These are phyloP conservation scores for Tetraselmis striata DNA, from an alignment of 139 green algal species.

Conservation along the genomic window DNA sequence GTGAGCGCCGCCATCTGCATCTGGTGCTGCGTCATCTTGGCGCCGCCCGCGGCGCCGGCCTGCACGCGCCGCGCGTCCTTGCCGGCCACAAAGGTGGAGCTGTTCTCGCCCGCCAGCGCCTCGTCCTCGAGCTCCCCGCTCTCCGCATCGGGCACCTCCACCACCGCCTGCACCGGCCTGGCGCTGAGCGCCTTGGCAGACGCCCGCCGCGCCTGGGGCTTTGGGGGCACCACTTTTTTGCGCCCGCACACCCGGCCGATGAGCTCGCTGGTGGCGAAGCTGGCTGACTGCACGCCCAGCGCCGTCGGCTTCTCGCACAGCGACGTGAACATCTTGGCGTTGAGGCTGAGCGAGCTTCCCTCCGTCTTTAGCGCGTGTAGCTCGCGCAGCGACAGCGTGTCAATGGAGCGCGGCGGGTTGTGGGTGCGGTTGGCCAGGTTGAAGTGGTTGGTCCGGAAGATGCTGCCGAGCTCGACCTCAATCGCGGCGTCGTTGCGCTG, in stretches of 20 bases:
- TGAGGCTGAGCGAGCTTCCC: conserved; percentile 44
- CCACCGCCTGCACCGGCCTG: not conserved
- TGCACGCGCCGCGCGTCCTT: not conserved
- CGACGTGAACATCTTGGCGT: conserved; percentile 46
- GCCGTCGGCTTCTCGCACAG: conserved; percentile 28
- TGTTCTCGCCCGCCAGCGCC: not conserved
- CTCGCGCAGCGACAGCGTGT: conserved; percentile 60
- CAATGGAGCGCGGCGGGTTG: conserved; percentile 39
- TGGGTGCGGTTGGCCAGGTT: conserved; percentile 40
- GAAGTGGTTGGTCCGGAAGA: conserved; percentile 39
- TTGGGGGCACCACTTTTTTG: not conserved
- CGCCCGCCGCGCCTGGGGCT: not conserved
- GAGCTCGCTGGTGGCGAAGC: not conserved
- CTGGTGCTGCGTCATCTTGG: not conserved
- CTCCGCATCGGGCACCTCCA: not conserved
- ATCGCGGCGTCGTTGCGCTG: conserved; percentile 33
- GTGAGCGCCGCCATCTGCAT: not conserved
- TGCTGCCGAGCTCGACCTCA: conserved; percentile 25
- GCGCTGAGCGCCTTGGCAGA: too few relatives aligned
- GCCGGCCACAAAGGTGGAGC: not conserved
- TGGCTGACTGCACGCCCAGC: not conserved
- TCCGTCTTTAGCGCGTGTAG: conserved; percentile 61
- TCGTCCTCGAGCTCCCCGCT: not conserved
- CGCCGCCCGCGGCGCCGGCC: too few relatives aligned
- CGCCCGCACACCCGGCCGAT: not conserved